Percentiles rank a stretch among this genome's conserved stretches.
These are phyloP conservation scores for Cutaneotrichosporon sp. DNA, from an alignment of 1,284 basidiomycete species.

Conservation along the genomic window DNA sequence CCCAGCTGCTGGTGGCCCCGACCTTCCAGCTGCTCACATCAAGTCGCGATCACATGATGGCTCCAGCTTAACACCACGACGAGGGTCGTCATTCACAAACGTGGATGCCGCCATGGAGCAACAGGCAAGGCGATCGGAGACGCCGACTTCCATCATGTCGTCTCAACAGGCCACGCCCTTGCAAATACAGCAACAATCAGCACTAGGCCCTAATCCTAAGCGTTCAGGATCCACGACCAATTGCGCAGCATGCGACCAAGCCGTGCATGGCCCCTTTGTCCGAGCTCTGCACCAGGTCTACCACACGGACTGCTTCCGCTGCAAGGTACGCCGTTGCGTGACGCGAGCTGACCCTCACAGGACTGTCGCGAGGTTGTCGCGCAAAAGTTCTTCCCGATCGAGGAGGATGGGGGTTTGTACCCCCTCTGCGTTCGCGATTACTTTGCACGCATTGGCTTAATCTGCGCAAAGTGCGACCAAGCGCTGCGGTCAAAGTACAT, in stretches of 20 bases:
- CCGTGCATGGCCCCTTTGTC: conserved; percentile 78
- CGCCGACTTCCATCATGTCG: conserved; percentile 21
- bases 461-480: conserved; percentile 92
- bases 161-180: conserved; percentile 10
- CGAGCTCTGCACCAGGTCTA: conserved; percentile 91
- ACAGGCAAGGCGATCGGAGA: conserved; percentile 17
- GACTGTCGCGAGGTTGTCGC: conserved; percentile 96
- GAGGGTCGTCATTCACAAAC: conserved; percentile 19
- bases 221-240: conserved; percentile 32
- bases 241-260: conserved; percentile 51
- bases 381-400: conserved; percentile 98
- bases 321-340: conserved; percentile 65
- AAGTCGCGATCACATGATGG: conserved; percentile 9
- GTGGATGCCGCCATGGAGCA: conserved; percentile 3
- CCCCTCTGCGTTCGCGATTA: conserved; percentile 98
- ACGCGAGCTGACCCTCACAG: conserved; percentile 54
- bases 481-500: conserved; percentile 97
- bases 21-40: conserved; percentile 10
- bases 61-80: conserved; percentile 9
- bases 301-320: conserved; percentile 95
- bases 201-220: conserved; percentile 11
- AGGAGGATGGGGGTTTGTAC: conserved; percentile 74
- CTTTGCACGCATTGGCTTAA: conserved; percentile 91
- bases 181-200: conserved; percentile 7
- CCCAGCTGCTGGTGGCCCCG: conserved; percentile 34